phyloP scores from a whole-genome alignment of 2,329 filamentous ascomycete genomes.

The Botrytis porri region DNA sequence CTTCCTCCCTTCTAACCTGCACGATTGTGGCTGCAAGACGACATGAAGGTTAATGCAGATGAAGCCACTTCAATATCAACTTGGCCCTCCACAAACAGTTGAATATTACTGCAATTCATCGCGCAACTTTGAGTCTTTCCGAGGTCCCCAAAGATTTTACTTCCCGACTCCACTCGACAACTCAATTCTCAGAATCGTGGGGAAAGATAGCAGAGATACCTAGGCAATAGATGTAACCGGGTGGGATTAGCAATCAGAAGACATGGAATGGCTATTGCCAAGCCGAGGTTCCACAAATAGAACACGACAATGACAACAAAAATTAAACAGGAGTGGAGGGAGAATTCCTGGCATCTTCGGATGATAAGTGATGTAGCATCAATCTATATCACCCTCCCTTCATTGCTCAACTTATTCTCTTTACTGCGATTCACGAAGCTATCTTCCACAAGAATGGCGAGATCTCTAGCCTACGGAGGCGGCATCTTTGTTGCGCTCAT shows the following conservation, averaged over 20 bases:
- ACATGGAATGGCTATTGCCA: neutral
- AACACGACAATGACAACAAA: neutral
- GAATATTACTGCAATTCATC: no score
- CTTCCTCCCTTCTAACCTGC: neutral
- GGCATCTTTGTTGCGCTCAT: constrained; percentile 27
- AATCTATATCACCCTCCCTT: neutral
- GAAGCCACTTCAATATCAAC: neutral
- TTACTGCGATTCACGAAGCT: no score
- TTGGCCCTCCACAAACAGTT: neutral
- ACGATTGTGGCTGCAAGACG: neutral
- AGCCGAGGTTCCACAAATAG: neutral
- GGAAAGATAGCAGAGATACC: no score
- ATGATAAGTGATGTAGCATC: neutral
- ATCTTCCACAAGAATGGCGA: constrained; percentile 12
- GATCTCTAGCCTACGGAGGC: constrained; percentile 23
- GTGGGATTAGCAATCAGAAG: neutral
- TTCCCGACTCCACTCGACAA: neutral
- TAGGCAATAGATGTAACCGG: neutral
- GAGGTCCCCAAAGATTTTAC: neutral
- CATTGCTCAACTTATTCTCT: neutral
- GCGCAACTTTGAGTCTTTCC: neutral
- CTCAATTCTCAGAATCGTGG: neutral
- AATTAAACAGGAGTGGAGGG: neutral
- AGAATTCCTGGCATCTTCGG: neutral
- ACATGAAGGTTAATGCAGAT: neutral